Base-by-base conservation (phyloP, 1,284 basidiomycete genomes). In the Cryptococcus deneoformans region DNA sequence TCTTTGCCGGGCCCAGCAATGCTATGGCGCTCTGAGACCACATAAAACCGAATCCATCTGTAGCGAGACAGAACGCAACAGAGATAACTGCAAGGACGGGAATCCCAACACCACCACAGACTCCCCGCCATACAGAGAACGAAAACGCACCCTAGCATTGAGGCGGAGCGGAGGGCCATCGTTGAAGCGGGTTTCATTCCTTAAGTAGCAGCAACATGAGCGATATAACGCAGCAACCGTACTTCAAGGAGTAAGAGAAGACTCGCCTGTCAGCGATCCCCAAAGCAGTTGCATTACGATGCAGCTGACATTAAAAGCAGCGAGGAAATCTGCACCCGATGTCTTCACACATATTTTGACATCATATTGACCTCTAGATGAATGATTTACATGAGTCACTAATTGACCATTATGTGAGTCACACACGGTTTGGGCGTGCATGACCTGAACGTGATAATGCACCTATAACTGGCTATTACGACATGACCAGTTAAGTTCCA, bases 11-110 rank as follows among this genome's bases (percentile, higher is more conserved):
- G 52, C 12, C 65, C 65, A 38, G 56, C 65, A 14, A 67, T 56
- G n/a, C 29, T 46, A 42, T 58, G 50, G 65, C 61, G 37, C 61
- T 55, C 45, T 67, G 63, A 5, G 57, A 61, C 63, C 63, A 65
- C 65, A 67, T 67, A 6, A 59, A 61, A 1, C 63, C 56, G 49
- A 65, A 65, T 11, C 65, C 65, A 35, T 63, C 65, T 1, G 60
- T 60, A 1, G 51, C 54, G 10, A 65, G 42, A 11, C 63, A 63
- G 37, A 67, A 67, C 1, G 42, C 14, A 14, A 65, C 50, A 38
- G 65, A 61, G 43, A 67, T 65, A 0, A 61, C 63, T 2, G 59
- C 58, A 10, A 67, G 48, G 9, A 67, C 45, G 9, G 61, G 38
- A 8, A 67, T 40, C 12, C 63, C 65, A 4, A 51, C 46, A 16